Evolutionary conservation across 129 eudicot genomes (phyloP).

Genomic region (Chrysanthemum seticuspe): DNA sequence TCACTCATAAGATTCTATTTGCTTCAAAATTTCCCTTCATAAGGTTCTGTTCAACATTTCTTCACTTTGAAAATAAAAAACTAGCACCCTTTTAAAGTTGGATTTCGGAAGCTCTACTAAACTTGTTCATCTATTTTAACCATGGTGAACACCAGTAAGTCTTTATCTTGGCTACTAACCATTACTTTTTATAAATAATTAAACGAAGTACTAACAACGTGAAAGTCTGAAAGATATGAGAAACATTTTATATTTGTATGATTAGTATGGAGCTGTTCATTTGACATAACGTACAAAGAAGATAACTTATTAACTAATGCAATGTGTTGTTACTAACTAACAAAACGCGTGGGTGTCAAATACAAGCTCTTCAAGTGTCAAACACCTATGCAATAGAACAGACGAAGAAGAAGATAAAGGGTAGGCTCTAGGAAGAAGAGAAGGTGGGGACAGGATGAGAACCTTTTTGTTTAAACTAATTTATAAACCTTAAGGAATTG

Average conservation of each 20-base stretch:
- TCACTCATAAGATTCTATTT: not conserved
- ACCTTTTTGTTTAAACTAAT: slow-evolving; percentile 28
- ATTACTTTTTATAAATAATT: no score
- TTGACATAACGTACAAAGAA: not conserved
- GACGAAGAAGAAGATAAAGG: slow-evolving; percentile 45
- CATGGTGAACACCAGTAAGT: not conserved
- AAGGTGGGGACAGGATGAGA: slow-evolving; percentile 70
- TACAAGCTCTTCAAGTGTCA: slow-evolving; percentile 40
- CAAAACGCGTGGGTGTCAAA: slow-evolving; percentile 36
- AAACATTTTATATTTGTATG: no score
- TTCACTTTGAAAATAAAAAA: no score
- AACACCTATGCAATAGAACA: slow-evolving; percentile 46
- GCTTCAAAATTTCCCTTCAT: not conserved
- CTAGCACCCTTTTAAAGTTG: no score
- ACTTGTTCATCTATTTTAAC: no score
- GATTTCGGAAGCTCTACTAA: no score
- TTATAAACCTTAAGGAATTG: not conserved
- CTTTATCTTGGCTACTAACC: slow-evolving; percentile 8
- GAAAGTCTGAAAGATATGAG: no score
- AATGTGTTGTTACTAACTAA: slow-evolving; percentile 20
- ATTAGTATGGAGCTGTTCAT: not conserved
- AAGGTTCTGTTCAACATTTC: no score
- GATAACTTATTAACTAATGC: not conserved
- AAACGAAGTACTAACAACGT: no score
- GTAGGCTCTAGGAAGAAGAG: slow-evolving; percentile 53